phyloP scores from a whole-genome alignment of 2,329 filamentous ascomycete species.

The Camillea tinctor region DNA sequence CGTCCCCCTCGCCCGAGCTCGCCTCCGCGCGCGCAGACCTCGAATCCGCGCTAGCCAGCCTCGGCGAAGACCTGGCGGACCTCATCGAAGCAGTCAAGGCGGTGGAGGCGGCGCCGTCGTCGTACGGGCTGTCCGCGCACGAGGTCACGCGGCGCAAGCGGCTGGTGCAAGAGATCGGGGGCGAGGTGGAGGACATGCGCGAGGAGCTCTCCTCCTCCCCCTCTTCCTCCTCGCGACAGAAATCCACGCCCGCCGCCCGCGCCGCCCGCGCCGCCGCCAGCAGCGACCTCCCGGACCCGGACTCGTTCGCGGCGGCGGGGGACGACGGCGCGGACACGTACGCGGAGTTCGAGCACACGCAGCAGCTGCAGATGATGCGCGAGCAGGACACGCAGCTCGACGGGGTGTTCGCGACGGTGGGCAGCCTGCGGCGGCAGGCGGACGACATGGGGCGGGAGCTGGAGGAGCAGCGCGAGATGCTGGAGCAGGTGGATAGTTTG shows the following conservation, averaged over 20 bases:
- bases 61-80: constrained; percentile 83
- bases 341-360: constrained; percentile 82
- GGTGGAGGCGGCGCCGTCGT: constrained; percentile 82
- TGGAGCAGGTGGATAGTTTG: constrained; percentile 79
- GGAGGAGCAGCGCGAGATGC: constrained; percentile 88
- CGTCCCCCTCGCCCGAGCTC: constrained; percentile 75
- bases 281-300: constrained; percentile 53
- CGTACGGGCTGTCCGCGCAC: constrained; percentile 78
- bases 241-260: background rate
- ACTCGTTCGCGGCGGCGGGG: constrained; percentile 47
- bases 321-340: constrained; percentile 58
- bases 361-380: constrained; percentile 87
- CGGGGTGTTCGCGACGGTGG: constrained; percentile 89
- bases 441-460: constrained; percentile 95
- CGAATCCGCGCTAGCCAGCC: constrained; percentile 60
- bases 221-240: constrained; percentile 17
- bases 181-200: constrained; percentile 86
- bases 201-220: constrained; percentile 62
- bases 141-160: constrained; percentile 79
- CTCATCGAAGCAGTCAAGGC: constrained; percentile 83
- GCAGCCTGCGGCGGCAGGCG: constrained; percentile 84
- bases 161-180: constrained; percentile 84
- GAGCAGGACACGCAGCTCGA: constrained; percentile 94
- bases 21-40: constrained; percentile 73
- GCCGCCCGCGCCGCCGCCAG: constrained; percentile 34